Evolutionary conservation across 345 rosid genomes (phyloP), one percentile per base, ranked within the genome.

Genomic region (Melastoma malabathricum): DNA sequence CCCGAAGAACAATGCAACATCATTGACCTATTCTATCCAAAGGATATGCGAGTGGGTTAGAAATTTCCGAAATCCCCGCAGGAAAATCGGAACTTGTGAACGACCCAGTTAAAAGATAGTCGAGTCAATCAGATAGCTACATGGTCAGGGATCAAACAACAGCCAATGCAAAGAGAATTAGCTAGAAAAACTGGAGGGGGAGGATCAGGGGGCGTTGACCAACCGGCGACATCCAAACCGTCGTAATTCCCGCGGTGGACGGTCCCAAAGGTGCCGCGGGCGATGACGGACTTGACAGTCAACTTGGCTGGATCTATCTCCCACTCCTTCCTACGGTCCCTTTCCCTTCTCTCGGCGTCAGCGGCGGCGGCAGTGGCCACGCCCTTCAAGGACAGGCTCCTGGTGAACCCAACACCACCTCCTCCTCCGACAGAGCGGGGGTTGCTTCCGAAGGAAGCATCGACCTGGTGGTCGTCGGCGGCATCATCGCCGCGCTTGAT

Each of bases 211-310:
- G 38, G 8, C 18, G 50, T 51, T 43, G 64, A 74, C 85, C 72
- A 55, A 87, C 97, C 98, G 61, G 98, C 98, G 43, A 84, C 94
- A 68, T 92, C 98, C 52, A 52, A 90, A 31, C 76, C 80, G 48
- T 84, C 94, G 58, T 92, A 92, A 66, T 81, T 43, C 47, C 98
- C 98, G 49, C 98, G 97, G 74, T 92, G 98, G 62, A 92, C 95
- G 49, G 95, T 84, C 44, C 97, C 97, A 39, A 92, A 92, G 25
- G 98, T 84, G 57, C 98, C 98, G 43, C 98, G 95, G 7, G 95
- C 97, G 71, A 92, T 82, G 75, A 83, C 94, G 47, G 71, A 48
- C 72, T 73, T 88, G 86, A 92, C 74, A 48, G 80, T 50, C 46
- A 92, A 95, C 72, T 84, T 84, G 59, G 88, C 66, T 58, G 94